Base-by-base conservation (phyloP, 202 grass and related monocot species). In the Zizania palustris region DNA sequence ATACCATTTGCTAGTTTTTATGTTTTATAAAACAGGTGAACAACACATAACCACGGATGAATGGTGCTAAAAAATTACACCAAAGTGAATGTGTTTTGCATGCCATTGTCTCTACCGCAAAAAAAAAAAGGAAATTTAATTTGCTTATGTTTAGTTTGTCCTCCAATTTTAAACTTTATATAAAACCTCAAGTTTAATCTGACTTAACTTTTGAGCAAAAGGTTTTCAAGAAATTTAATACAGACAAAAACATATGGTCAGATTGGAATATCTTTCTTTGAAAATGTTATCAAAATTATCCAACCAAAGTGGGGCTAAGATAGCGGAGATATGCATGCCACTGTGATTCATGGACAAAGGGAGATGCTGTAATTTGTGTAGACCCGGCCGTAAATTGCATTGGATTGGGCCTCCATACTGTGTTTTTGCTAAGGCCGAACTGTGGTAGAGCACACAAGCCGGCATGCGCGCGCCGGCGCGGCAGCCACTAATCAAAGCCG, bases 191-290 rank as follows among this genome's bases (percentile, higher is more conserved):
- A 34, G 34, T 40, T n/a, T 39, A 63, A 1, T 43, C 51, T 46
- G 37, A 20, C 51, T 54, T 55, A n/a, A 20, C n/a, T 57, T 13
- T 45, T 51, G 46, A 48, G 50, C 36, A 64, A 16, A 67, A 53
- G 50, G 50, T 74, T 67, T 35, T 21, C 15, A 1, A 84, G 4
- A 73, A 75, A 85, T 66, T 67, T 67, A 72, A 22, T 43, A 67
- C 14, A 28, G 9, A 15, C 73, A 36, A 67, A 80, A 85, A 50
- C n/a, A 69, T 64, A 36, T 55, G 11, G n/a, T 45, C n/a, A 69
- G 58, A 69, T 69, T 54, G 7, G 9, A 28, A 78, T 46, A 28
- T 71, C 45, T 56, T 45, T 75, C 41, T 54, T 58, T 74, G 51
- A 59, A 55, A 19, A 21, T 55, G 13, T 28, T 39, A 40, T 6